phyloP scores from a whole-genome alignment of 257 asterid species.

The Capsicum pubescens region DNA sequence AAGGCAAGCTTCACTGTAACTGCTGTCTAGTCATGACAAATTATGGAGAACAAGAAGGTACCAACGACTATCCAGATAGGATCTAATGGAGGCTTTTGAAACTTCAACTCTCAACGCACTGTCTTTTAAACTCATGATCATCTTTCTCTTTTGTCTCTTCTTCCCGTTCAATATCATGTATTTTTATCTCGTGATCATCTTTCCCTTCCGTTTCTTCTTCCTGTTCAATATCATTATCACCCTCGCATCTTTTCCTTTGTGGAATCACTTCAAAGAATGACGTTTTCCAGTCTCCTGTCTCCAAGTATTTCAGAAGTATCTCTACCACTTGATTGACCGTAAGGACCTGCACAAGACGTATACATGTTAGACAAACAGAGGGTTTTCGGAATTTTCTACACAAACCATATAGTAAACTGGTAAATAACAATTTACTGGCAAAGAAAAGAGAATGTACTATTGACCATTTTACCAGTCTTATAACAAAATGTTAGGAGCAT shows the following conservation, averaged over 20 bases:
- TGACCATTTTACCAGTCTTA: not conserved
- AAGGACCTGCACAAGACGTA: slow-evolving; percentile 63
- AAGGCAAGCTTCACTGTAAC: not conserved
- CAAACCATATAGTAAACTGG: not conserved
- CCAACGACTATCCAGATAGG: not conserved
- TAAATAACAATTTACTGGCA: not conserved
- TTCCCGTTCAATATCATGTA: slow-evolving; percentile 44
- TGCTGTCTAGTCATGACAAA: not conserved
- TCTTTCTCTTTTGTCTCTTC: slow-evolving; percentile 39
- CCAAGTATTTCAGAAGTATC: slow-evolving; percentile 82
- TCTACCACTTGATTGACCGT: slow-evolving; percentile 95
- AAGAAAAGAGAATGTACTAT: not conserved
- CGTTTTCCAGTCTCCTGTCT: slow-evolving; percentile 78
- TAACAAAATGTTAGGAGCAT: not conserved
- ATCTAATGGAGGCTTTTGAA: not conserved
- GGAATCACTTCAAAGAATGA: slow-evolving; percentile 90
- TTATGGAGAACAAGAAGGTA: not conserved
- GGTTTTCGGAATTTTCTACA: slow-evolving; percentile 8
- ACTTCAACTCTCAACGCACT: slow-evolving; percentile 50
- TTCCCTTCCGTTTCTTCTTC: slow-evolving; percentile 34
- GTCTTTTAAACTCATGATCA: slow-evolving; percentile 49
- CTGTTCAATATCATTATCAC: slow-evolving; percentile 42
- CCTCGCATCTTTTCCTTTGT: slow-evolving; percentile 79
- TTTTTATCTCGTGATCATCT: slow-evolving; percentile 46
- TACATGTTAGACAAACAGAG: slow-evolving; percentile 1